phyloP scores from a whole-genome alignment of 202 grass and related monocot genomes.

The Panicum hallii region DNA sequence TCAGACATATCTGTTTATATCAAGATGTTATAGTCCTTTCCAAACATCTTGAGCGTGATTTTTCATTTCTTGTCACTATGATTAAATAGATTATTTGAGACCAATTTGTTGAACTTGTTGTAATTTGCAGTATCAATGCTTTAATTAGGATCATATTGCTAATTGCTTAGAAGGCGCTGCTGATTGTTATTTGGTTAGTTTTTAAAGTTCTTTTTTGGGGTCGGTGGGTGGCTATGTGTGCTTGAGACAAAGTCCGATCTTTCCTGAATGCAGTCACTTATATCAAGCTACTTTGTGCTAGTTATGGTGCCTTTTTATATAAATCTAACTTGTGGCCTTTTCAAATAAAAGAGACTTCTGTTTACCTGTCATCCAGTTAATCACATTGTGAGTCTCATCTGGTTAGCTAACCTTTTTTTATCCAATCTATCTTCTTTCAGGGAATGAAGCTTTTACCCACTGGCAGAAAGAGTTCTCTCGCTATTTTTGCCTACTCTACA shows the following conservation, averaged over 20 bases:
- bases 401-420: constrained; percentile 18
- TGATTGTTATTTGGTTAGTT: neutral
- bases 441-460: constrained; percentile 94
- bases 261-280: neutral
- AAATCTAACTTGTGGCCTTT: constrained; percentile 1
- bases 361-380: constrained; percentile 1
- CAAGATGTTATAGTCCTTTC: neutral
- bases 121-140: neutral
- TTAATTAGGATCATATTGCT: constrained; percentile 22
- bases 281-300: neutral
- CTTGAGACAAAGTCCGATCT: neutral
- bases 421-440: constrained; percentile 54
- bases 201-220: neutral
- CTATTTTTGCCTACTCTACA: constrained; percentile 84
- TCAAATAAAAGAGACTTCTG: neutral
- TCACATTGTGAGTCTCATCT: neutral
- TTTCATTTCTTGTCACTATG: constrained; percentile 1
- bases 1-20: neutral
- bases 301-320: constrained; percentile 11
- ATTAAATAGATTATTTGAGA: neutral
- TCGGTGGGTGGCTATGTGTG: neutral
- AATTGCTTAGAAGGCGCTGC: neutral
- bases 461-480: constrained; percentile 83
- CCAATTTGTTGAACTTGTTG: constrained; percentile 1
- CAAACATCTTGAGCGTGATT: neutral